Conservation (phyloP, 2,329 filamentous ascomycete species). For the Saccharata proteae region DNA sequence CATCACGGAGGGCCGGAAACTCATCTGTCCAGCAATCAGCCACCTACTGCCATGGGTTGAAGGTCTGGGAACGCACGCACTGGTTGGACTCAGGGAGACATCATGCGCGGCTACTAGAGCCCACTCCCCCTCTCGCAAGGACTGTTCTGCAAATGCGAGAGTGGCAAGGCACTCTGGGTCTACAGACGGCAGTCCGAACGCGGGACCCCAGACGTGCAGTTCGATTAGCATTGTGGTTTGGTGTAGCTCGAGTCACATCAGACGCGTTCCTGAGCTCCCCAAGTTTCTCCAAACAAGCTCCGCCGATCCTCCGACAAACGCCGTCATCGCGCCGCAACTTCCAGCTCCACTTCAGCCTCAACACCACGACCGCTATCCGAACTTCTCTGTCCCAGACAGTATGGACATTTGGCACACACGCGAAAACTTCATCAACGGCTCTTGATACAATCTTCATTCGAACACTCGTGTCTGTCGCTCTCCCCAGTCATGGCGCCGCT, state of each 20-base stretch:
- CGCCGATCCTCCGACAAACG: conserved; percentile 3
- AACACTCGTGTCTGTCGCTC: too few species aligned
- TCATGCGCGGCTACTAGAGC: conserved; percentile 38
- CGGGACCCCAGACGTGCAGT: conserved; percentile 83
- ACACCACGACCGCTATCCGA: too few species aligned
- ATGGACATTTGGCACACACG: too few species aligned
- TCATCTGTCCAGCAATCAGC: too few species aligned
- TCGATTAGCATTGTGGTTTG: conserved; percentile 41
- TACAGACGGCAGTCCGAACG: conserved; percentile 79
- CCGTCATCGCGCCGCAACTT: too few species aligned
- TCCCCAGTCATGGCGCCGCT: conserved; percentile 66
- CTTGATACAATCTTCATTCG: too few species aligned
- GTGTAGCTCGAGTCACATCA: background rate
- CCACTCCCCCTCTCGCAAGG: conserved; percentile 41
- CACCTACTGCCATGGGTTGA: conserved; percentile 3
- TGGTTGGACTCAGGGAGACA: conserved; percentile 55
- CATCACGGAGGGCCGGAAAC: conserved; percentile 46
- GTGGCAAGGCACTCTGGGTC: conserved; percentile 82
- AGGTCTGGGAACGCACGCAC: conserved; percentile 14
- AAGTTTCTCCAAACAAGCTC: too few species aligned
- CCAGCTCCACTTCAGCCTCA: too few species aligned
- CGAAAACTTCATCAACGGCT: too few species aligned
- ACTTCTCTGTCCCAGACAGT: too few species aligned
- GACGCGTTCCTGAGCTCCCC: too few species aligned
- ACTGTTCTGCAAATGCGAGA: conserved; percentile 61